A percentile compares a stretch with the other conserved stretches of the same genome.
These are phyloP conservation scores for Alternaria longipes DNA, from an alignment of 2,329 filamentous ascomycete genomes.

Conservation along the genomic window DNA sequence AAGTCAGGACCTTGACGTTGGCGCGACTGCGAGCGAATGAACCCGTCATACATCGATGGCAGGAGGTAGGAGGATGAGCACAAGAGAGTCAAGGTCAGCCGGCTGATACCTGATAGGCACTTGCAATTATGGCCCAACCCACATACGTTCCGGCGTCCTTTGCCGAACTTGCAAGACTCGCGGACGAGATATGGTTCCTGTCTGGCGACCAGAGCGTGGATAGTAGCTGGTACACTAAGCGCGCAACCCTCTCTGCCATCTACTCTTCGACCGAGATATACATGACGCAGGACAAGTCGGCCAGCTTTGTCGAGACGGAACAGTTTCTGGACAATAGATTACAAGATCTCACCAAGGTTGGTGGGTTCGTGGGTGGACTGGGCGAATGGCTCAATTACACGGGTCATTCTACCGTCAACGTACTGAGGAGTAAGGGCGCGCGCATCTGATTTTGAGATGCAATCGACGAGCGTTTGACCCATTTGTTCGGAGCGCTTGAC, in stretches of 20 bases:
- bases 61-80: constrained; percentile 72
- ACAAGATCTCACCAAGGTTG: constrained; percentile 71
- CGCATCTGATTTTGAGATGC: constrained; percentile 66
- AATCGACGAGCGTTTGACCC: background rate
- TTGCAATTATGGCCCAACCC: constrained; percentile 89
- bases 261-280: constrained; percentile 82
- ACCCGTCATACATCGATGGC: constrained; percentile 78
- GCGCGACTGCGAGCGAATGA: constrained; percentile 79
- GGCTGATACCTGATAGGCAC: constrained; percentile 65
- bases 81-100: background rate
- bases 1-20: constrained; percentile 77
- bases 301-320: constrained; percentile 78
- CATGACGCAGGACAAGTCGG: constrained; percentile 88
- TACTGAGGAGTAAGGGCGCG: constrained; percentile 86
- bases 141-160: constrained; percentile 78
- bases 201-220: constrained; percentile 85
- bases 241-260: constrained; percentile 69
- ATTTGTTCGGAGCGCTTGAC: background rate
- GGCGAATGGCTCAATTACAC: constrained; percentile 86
- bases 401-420: constrained; percentile 77
- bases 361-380: constrained; percentile 69
- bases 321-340: constrained; percentile 81
- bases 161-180: constrained; percentile 78
- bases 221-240: constrained; percentile 84
- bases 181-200: constrained; percentile 93